Percentiles rank a stretch among this genome's conserved stretches.
These are phyloP conservation scores for Metarhizium album DNA, from an alignment of 2,329 filamentous ascomycete genomes.

Conservation along the genomic window DNA sequence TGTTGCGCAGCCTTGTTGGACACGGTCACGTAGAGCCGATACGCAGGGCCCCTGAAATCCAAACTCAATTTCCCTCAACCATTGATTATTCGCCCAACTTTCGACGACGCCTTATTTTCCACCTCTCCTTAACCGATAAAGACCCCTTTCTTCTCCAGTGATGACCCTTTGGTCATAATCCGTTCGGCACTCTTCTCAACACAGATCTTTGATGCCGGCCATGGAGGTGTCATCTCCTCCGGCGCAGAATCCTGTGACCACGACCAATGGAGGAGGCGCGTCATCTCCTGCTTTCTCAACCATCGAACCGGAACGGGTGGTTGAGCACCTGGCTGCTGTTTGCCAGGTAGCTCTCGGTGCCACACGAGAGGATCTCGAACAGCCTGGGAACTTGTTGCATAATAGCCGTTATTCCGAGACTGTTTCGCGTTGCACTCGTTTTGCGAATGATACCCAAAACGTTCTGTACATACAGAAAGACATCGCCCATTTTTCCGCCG, in stretches of 20 bases:
- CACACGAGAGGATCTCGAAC: slow-evolving; percentile 66
- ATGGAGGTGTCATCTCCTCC: slow-evolving; percentile 45
- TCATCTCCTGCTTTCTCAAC: slow-evolving; percentile 36
- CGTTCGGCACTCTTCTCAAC: not conserved
- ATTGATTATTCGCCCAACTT: not conserved
- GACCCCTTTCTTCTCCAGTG: not conserved
- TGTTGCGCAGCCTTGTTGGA: not conserved
- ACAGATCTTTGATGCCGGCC: slow-evolving; percentile 12
- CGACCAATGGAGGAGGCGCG: slow-evolving; percentile 27
- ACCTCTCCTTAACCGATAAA: not conserved
- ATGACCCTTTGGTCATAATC: slow-evolving; percentile 1
- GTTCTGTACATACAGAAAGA: slow-evolving; percentile 91
- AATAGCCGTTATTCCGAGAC: slow-evolving; percentile 64
- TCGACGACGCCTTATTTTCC: not conserved
- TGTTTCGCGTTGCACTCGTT: slow-evolving; percentile 75
- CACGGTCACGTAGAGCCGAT: not conserved
- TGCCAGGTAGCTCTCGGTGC: slow-evolving; percentile 67
- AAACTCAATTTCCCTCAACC: not conserved
- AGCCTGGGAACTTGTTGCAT: slow-evolving; percentile 72
- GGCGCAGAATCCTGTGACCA: slow-evolving; percentile 31
- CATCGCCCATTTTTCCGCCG: slow-evolving; percentile 41
- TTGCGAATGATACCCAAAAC: slow-evolving; percentile 78
- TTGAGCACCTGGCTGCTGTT: slow-evolving; percentile 62
- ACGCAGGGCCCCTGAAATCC: not conserved
- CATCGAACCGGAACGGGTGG: slow-evolving; percentile 57